Conservation (phyloP, 352 stramenopile species). For the Phytophthora tubulina region DNA sequence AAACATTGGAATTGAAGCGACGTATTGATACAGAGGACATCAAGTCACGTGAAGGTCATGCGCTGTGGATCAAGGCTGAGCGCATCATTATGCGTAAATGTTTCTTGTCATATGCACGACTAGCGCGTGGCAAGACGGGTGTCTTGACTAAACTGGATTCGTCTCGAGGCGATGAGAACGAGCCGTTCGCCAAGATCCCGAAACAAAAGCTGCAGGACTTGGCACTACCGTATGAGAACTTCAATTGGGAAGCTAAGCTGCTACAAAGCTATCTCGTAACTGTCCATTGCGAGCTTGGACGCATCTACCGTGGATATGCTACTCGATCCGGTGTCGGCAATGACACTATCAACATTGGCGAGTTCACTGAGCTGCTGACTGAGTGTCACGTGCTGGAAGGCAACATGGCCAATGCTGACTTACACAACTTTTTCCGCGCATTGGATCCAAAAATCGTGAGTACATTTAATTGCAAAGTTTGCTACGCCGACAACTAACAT, state of each 20-base stretch:
- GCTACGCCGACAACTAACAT: background rate
- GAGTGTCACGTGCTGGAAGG: constrained; percentile 77
- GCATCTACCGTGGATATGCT: constrained; percentile 79
- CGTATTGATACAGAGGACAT: constrained; percentile 65
- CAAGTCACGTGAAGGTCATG: constrained; percentile 69
- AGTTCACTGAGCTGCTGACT: constrained; percentile 65
- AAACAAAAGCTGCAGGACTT: constrained; percentile 63
- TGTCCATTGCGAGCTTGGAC: constrained; percentile 75
- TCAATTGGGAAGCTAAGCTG: constrained; percentile 76
- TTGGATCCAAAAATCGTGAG: constrained; percentile 64
- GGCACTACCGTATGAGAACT: constrained; percentile 68
- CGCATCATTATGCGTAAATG: constrained; percentile 85
- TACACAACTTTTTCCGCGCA: constrained; percentile 50
- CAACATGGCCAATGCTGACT: constrained; percentile 50
- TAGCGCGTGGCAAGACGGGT: constrained; percentile 71
- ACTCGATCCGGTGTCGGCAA: constrained; percentile 49
- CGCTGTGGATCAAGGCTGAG: constrained; percentile 73
- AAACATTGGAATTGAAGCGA: constrained; percentile 80
- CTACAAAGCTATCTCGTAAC: constrained; percentile 77
- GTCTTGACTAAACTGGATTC: constrained; percentile 64
- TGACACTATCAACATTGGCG: constrained; percentile 60
- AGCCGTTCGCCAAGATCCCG: constrained; percentile 64
- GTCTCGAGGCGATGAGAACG: constrained; percentile 59
- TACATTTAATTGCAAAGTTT: background rate
- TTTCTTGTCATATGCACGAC: constrained; percentile 73